Evolutionary conservation across 768 basidiomycete species (phyloP).

Genomic region (Cubamyces sp.): DNA sequence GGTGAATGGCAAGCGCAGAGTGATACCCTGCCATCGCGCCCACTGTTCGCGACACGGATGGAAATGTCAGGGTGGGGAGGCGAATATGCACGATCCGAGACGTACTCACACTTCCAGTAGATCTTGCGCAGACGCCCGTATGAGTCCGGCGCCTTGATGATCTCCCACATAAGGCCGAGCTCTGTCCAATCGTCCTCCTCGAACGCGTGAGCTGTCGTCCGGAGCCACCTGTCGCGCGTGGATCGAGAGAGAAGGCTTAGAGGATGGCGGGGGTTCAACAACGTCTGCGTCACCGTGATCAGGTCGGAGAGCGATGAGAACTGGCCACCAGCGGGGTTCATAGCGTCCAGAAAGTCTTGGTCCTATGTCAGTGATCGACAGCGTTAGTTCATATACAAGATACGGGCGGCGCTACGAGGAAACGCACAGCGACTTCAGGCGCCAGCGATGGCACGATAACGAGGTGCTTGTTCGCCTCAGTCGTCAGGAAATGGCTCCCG

Average conservation of each 20-base stretch:
- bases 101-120: constrained; percentile 35
- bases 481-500: constrained; percentile 47
- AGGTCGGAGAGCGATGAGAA: constrained; percentile 54
- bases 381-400: too few relatives aligned
- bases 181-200: constrained; percentile 35
- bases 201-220: constrained; percentile 33
- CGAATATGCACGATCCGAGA: not conserved
- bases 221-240: constrained; percentile 37
- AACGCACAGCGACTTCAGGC: constrained; percentile 41
- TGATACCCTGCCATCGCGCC: constrained; percentile 35
- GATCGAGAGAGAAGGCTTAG: constrained; percentile 8
- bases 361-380: too few relatives aligned
- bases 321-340: constrained; percentile 53
- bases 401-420: too few relatives aligned
- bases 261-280: constrained; percentile 46
- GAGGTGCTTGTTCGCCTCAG: constrained; percentile 39
- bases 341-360: constrained; percentile 41
- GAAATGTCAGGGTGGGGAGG: not conserved
- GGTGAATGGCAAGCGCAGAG: constrained; percentile 32
- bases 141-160: constrained; percentile 29
- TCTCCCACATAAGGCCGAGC: constrained; percentile 31
- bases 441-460: constrained; percentile 46
- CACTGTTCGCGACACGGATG: constrained; percentile 17
- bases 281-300: constrained; percentile 45
- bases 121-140: constrained; percentile 29